A percentile compares a stretch with the other conserved stretches of the same genome.
Evolutionary conservation across 2,329 filamentous ascomycete species (phyloP).

Genomic region (Diplodia mutila): DNA sequence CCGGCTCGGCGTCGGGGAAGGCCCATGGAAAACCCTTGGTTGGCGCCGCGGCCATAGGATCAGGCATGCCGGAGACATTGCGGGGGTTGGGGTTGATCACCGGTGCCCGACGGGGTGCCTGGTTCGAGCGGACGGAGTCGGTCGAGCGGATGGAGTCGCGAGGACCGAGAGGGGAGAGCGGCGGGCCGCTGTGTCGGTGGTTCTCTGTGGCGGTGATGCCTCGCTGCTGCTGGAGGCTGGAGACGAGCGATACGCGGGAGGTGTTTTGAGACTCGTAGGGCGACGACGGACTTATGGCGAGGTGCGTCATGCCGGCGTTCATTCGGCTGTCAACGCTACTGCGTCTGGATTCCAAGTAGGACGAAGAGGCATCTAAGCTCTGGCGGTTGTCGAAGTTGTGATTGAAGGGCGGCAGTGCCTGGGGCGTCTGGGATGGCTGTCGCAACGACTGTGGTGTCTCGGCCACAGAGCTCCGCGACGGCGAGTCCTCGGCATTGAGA

Average conservation of each 20-base stretch:
- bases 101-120: constrained; percentile 65
- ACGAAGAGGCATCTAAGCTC: constrained; percentile 54
- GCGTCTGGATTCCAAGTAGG: constrained; percentile 63
- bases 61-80: constrained; percentile 66
- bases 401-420: constrained; percentile 60
- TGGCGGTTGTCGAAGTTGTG: constrained; percentile 54
- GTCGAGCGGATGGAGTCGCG: constrained; percentile 37
- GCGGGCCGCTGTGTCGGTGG: constrained; percentile 48
- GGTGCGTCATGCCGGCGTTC: constrained; percentile 70
- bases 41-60: constrained; percentile 69
- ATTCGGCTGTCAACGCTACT: constrained; percentile 82
- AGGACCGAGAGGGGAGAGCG: constrained; percentile 50
- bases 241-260: constrained; percentile 75
- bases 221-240: constrained; percentile 67
- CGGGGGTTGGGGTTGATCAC: constrained; percentile 72
- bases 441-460: constrained; percentile 48
- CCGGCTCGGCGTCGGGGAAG: constrained; percentile 72
- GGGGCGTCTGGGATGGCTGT: constrained; percentile 40
- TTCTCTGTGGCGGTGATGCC: constrained; percentile 43
- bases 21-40: constrained; percentile 85
- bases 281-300: constrained; percentile 68
- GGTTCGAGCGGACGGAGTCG: constrained; percentile 37
- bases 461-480: constrained; percentile 47
- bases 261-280: constrained; percentile 78
- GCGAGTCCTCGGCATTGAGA: constrained; percentile 55